Evolutionary conservation across 2,329 filamentous ascomycete species (phyloP), one percentile per base, ranked within the genome.

Genomic region (Aphanoascus verrucosus): DNA sequence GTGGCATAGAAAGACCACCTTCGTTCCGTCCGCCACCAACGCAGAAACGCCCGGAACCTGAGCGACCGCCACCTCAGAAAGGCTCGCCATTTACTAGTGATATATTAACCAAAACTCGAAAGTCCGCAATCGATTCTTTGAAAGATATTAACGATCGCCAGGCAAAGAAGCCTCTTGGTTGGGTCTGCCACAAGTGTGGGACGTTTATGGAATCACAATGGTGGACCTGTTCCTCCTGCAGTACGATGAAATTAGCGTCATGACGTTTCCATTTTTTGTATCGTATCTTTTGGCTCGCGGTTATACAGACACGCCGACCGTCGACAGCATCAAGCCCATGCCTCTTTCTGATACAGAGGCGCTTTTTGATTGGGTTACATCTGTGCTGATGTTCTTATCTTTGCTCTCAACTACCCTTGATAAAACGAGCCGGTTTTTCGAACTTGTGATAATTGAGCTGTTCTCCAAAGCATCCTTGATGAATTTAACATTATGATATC

Each of bases 201-300:
- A 74, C 75, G 0, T 83, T 81, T 56, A 83, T 83, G 79, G 81
- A 83, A 63, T 74, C 72, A 17, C 68, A 79, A 59, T 84, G 80
- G 79, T 83, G 80, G 80, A 82, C 79, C 3, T 84, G 81, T 59
- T 75, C 76, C 12, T 69, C 70, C 9, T 84, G 81, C 63, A 80
- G 80, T 48, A 69, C 65, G 7, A 79, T 83, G 77, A 83, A 83
- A 63, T 60, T 65, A 35, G 45, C 49, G 5, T 46, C 49, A 28
- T 52, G 17, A 46, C 12, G 23, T 17, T n/a, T 32, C 17, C 6
- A 5, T 46, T 2, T 5, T 31, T 3, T 28, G 3, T 3, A 23
- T 32, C 3, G 43, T 31, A 12, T 17, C n/a, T n/a, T 20, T 35
- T 7, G 32, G 14, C 20, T 28, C 3, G 23, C 23, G 7, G 7